These are phyloP conservation scores for Prunus mira DNA, from an alignment of 306 rosid genomes.

Conservation along the genomic window DNA sequence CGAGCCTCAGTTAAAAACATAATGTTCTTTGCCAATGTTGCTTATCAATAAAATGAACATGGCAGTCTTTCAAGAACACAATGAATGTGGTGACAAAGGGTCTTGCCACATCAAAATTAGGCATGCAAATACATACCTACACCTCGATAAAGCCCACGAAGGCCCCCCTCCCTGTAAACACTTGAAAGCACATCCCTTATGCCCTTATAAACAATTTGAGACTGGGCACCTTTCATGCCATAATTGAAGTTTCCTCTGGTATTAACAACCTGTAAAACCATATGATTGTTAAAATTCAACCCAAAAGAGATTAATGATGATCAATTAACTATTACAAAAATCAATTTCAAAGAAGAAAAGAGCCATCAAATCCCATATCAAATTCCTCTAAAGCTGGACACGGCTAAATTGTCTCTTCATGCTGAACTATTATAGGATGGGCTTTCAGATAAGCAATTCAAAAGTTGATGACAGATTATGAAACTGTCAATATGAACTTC, in stretches of 20 bases:
- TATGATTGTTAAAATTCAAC: background rate
- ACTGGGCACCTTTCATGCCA: constrained; percentile 38
- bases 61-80: background rate
- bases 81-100: background rate
- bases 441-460: background rate
- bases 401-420: background rate
- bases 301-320: background rate
- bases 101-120: constrained; percentile 7
- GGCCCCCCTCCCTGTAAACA: constrained; percentile 73
- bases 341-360: background rate
- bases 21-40: background rate
- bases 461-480: background rate
- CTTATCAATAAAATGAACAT: constrained; percentile 1
- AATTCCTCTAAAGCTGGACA: background rate
- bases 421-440: background rate
- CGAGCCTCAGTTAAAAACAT: background rate
- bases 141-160: constrained; percentile 85
- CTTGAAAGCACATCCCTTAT: constrained; percentile 68
- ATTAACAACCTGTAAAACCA: constrained; percentile 53
- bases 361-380: background rate
- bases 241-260: constrained; percentile 38
- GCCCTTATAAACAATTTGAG: constrained; percentile 54
- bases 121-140: constrained; percentile 53
- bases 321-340: background rate
- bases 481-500: background rate